phyloP scores from a whole-genome alignment of 2,329 filamentous ascomycete species.

The Macrophomina tecta region DNA sequence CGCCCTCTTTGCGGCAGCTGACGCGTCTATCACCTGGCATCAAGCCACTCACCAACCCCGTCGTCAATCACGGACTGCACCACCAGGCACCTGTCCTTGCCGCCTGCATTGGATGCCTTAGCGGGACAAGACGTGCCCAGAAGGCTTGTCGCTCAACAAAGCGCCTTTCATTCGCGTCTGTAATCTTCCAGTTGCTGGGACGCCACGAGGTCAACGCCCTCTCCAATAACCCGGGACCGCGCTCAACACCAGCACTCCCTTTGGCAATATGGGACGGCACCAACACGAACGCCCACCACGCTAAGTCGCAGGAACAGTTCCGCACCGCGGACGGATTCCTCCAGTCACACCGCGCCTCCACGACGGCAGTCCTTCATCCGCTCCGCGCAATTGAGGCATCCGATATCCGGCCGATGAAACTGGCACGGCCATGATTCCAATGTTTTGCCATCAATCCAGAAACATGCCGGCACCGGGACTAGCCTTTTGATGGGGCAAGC shows the following conservation, averaged over 20 bases:
- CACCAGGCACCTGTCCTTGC: conserved; percentile 8
- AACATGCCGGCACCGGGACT: not conserved
- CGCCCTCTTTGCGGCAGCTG: conserved; percentile 10
- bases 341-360: not conserved
- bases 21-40: conserved; percentile 20
- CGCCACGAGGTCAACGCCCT: not conserved
- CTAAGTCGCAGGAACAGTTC: not conserved
- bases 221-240: not conserved
- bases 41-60: not conserved
- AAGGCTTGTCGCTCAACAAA: not conserved
- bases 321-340: too few species aligned
- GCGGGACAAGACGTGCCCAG: conserved; percentile 11
- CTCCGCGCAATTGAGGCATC: not conserved
- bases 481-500: not conserved
- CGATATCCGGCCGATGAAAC: conserved; percentile 10
- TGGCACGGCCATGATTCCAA: not conserved
- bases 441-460: not conserved
- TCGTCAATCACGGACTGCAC: conserved; percentile 1
- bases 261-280: not conserved
- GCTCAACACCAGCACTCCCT: not conserved
- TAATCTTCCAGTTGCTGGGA: not conserved
- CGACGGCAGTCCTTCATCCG: not conserved
- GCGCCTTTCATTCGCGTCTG: not conserved
- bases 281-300: not conserved
- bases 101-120: conserved; percentile 8